Evolutionary conservation across 2,329 filamentous ascomycete species (phyloP), one percentile per base, ranked within the genome.

Genomic region (Alternaria postmessia): DNA sequence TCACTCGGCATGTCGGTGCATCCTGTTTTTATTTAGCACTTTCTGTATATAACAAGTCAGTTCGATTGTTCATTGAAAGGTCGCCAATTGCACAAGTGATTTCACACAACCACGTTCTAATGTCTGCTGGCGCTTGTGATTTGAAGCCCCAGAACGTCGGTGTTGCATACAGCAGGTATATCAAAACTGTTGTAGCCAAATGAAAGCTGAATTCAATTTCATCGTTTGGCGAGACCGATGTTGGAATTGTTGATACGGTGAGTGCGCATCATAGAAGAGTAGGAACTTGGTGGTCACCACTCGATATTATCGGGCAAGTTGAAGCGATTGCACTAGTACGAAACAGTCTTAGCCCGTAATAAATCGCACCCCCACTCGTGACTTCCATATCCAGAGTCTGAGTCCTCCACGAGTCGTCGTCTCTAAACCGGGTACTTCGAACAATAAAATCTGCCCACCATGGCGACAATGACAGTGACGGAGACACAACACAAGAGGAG

Each of bases 401-500:
- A 61, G 52, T 55, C 32, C 34, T 61, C 39, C 39, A 60, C 68
- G 59, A 67, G 67, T 67, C 64, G 61, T 62, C 63, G 62, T 67
- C 64, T 24, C 36, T 58, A 52, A 68, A 65, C 57, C 51, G 30
- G 59, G 41, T 52, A 32, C 55, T 44, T 28, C 44, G 55, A 54
- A 54, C 36, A 49, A 28, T 24, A 48, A 52, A 58, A 51, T 32
- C 34, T 43, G 39, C 46, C 46, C 56, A 84, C 79, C 63, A 88
- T 91, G 84, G 88, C 90, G 66, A 89, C 87, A 41, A 83, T 87
- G 75, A 91, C 86, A 36, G 80, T 86, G 72, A 86, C 85, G 57
- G 80, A 85, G 61, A 76, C 78, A 3, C 71, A 70, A 65, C 73
- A 81, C 14, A 82, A 83, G 68, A 82, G 84, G 66, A 85, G 84